Evolutionary conservation across 2,329 filamentous ascomycete species (phyloP).

Genomic region (Penicillium sclerotigenum): DNA sequence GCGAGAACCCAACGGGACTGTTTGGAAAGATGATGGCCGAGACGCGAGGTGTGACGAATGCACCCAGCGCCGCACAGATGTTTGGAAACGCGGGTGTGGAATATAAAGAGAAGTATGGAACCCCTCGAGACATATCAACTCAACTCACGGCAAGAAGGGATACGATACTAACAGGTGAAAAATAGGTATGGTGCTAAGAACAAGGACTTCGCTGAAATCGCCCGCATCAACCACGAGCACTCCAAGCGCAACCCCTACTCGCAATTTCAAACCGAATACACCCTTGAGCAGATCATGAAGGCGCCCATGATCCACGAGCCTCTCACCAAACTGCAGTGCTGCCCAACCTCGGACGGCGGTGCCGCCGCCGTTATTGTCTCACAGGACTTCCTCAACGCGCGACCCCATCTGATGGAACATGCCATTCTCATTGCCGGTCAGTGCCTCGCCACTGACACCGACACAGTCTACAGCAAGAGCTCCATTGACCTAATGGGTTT

Average conservation of each 20-base stretch:
- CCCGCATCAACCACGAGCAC: slow-evolving; percentile 87
- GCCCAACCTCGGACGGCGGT: slow-evolving; percentile 89
- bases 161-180: background rate
- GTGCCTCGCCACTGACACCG: slow-evolving; percentile 78
- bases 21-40: slow-evolving; percentile 74
- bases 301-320: slow-evolving; percentile 77
- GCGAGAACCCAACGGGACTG: slow-evolving; percentile 73
- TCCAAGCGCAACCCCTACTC: slow-evolving; percentile 91
- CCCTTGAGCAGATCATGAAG: slow-evolving; percentile 73
- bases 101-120: slow-evolving; percentile 82
- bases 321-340: slow-evolving; percentile 97
- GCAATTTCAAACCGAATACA: slow-evolving; percentile 94
- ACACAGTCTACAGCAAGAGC: slow-evolving; percentile 71
- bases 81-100: slow-evolving; percentile 92
- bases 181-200: slow-evolving; percentile 72
- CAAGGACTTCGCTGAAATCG: slow-evolving; percentile 93
- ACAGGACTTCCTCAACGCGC: slow-evolving; percentile 78
- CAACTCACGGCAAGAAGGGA: background rate
- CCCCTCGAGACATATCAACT: background rate
- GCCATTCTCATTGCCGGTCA: slow-evolving; percentile 90
- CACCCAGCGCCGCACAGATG: slow-evolving; percentile 83
- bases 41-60: slow-evolving; percentile 76
- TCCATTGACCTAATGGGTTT: slow-evolving; percentile 88
- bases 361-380: slow-evolving; percentile 87
- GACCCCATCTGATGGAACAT: slow-evolving; percentile 75